Evolutionary conservation across 1,284 basidiomycete genomes (phyloP).

Genomic region (Xanthoconium separans): DNA sequence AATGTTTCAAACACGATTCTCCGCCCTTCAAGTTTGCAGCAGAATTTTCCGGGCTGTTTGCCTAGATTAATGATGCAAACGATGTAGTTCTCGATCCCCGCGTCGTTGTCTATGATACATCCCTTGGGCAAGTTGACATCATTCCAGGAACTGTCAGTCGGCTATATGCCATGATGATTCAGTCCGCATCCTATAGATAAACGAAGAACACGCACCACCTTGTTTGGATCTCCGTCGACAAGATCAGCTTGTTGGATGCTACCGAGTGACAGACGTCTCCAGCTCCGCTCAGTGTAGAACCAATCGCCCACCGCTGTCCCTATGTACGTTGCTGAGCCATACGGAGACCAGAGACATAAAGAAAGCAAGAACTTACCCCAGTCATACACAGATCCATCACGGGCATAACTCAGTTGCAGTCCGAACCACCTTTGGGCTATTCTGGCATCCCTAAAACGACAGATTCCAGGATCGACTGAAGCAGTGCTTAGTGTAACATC

Average conservation of each 20-base stretch:
- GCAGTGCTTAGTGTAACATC: background rate
- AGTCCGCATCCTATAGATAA: background rate
- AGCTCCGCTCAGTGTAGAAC: background rate
- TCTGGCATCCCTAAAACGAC: background rate
- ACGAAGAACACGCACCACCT: background rate
- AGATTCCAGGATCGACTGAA: background rate
- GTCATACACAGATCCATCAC: background rate
- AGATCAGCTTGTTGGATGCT: background rate
- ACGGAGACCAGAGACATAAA: background rate
- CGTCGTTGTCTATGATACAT: background rate
- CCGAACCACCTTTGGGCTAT: slow-evolving; percentile 2
- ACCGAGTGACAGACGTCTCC: background rate
- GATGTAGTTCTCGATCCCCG: background rate
- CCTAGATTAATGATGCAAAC: background rate
- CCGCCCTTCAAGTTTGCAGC: slow-evolving; percentile 2
- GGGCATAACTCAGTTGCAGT: background rate
- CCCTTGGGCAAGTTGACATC: background rate
- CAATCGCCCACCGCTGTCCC: background rate
- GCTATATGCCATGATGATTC: background rate
- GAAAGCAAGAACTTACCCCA: background rate
- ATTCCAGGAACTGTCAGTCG: background rate
- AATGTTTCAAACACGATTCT: background rate
- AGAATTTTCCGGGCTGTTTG: background rate
- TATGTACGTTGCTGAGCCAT: background rate
- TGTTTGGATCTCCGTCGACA: background rate